These are phyloP conservation scores for Sporothrix mexicana DNA, from an alignment of 2,329 filamentous ascomycete species.

Conservation along the genomic window DNA sequence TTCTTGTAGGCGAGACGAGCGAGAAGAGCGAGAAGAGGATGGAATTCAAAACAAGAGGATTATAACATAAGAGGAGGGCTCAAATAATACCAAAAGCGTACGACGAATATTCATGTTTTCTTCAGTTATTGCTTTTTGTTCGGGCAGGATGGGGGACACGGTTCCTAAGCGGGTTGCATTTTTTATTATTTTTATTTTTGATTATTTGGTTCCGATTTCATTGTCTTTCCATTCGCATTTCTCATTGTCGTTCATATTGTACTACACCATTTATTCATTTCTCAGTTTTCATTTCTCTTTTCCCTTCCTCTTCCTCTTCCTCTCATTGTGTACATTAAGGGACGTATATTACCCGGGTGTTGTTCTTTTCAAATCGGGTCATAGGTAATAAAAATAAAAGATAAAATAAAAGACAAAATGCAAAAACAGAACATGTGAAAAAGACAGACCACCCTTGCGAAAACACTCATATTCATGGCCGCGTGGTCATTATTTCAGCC, in stretches of 20 bases:
- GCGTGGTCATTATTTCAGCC: no score
- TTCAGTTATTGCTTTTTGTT: conserved; percentile 1
- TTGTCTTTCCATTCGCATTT: conserved; percentile 15
- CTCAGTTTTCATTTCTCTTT: not conserved
- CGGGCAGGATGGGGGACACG: not conserved
- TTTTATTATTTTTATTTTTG: not conserved
- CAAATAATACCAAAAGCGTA: not conserved
- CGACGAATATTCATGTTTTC: not conserved
- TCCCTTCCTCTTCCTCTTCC: no score
- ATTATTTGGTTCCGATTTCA: not conserved
- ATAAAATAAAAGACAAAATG: no score
- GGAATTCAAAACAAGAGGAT: no score
- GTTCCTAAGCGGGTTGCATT: conserved; percentile 29
- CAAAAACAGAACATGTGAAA: no score
- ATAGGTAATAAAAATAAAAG: not conserved
- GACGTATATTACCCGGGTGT: conserved; percentile 17
- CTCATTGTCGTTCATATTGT: not conserved
- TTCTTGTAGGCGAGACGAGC: conserved; percentile 63
- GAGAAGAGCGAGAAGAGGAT: no score
- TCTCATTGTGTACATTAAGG: conserved; percentile 15
- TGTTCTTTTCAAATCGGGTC: not conserved
- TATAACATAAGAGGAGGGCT: no score
- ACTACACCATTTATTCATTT: not conserved
- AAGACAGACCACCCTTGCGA: not conserved
- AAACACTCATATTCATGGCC: no score